Evolutionary conservation across 2,329 filamentous ascomycete species (phyloP), one percentile per base, ranked within the genome.

Genomic region (Boeremia lycopersici): DNA sequence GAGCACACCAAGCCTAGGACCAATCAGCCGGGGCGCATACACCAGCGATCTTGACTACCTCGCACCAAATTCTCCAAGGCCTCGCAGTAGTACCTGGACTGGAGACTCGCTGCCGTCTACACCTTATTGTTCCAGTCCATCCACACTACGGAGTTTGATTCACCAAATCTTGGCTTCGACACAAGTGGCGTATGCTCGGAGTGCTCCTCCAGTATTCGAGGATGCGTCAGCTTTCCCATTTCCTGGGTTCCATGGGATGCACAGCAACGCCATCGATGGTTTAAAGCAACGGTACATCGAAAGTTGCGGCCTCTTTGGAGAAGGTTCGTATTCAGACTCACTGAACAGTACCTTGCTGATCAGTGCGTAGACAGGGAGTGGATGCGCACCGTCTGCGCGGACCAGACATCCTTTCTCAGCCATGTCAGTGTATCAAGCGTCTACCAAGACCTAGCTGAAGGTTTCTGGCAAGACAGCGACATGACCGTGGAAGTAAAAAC

Each of bases 401-500:
- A 63, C 29, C 64, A 48, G 26, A 64, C 71, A 48, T 70, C 69
- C 2, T 70, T 73, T 28, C 63, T 74, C n/a, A 69, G 70, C 33
- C 70, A 73, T 46, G 63, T 72, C 35, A 69, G 65, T 52, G 62
- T 64, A n/a, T 48, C 62, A n/a, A 69, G 69, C 47, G 68, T 73
- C 17, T 74, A 68, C 51, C 64, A 70, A 48, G 71, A 74, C 45
- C 50, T 71, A 12, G 47, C 53, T 10, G 66, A 73, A 35, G 66
- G 68, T 4, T 50, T 65, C 7, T 29, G 69, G 23, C 60, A 69
- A 29, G 71, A 74, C 40, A 70, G 62, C 44, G 52, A 60, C 7
- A 62, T 71, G 29, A 74, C 70, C 7, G 64, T 72, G 30, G 67
- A 64, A 49, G 70, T 65, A n/a, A 72, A 72, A 41, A 69, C 69